These are phyloP conservation scores for Epichloe sp. DNA, from an alignment of 2,329 filamentous ascomycete genomes.

Conservation along the genomic window DNA sequence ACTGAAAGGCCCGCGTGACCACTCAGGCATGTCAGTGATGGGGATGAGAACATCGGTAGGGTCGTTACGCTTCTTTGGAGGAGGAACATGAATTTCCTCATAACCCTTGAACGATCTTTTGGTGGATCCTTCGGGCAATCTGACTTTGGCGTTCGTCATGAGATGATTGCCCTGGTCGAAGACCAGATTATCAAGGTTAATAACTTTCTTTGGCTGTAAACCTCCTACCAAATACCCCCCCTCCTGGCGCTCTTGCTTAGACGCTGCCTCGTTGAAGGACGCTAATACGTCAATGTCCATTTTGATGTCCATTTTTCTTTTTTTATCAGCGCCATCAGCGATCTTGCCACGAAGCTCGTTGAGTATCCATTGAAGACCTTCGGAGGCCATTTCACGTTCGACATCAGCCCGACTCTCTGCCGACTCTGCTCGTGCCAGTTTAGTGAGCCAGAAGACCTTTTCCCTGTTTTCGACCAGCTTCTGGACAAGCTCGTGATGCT, in stretches of 20 bases:
- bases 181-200: slow-evolving; percentile 90
- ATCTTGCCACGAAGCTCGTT: slow-evolving; percentile 74
- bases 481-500: slow-evolving; percentile 84
- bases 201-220: slow-evolving; percentile 70
- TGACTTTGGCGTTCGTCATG: slow-evolving; percentile 98
- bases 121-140: slow-evolving; percentile 83
- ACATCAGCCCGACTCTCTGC: slow-evolving; percentile 62
- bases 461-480: slow-evolving; percentile 86
- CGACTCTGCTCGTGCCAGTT: slow-evolving; percentile 69
- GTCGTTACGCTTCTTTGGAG: slow-evolving; percentile 77
- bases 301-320: slow-evolving; percentile 71
- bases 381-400: slow-evolving; percentile 82
- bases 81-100: slow-evolving; percentile 93
- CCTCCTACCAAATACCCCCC: slow-evolving; percentile 65
- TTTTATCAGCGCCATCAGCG: slow-evolving; percentile 42
- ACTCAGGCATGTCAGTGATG: slow-evolving; percentile 79
- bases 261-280: slow-evolving; percentile 35
- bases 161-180: slow-evolving; percentile 98
- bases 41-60: slow-evolving; percentile 71
- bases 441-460: slow-evolving; percentile 91
- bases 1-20: slow-evolving; percentile 79
- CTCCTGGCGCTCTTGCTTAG: slow-evolving; percentile 45
- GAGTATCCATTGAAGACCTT: slow-evolving; percentile 74
- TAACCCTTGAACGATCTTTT: slow-evolving; percentile 96
- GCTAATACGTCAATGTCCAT: slow-evolving; percentile 79